Evolutionary conservation across 2,329 filamentous ascomycete genomes (phyloP).

Genomic region (Setomelanomma holmii): DNA sequence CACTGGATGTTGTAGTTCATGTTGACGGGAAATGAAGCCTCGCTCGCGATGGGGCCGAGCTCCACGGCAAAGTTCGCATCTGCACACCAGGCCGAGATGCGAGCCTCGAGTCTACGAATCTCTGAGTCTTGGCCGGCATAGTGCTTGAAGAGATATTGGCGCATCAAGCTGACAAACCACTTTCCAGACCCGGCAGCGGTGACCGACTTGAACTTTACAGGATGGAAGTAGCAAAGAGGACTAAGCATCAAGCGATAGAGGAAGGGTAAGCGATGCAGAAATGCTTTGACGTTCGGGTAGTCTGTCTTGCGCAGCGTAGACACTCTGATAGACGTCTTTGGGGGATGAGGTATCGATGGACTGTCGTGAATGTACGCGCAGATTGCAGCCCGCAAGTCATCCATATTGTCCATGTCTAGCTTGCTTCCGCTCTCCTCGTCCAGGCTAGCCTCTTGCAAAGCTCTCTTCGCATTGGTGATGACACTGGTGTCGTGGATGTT

Average conservation of each 20-base stretch:
- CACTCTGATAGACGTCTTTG: conserved; percentile 56
- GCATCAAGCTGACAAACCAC: conserved; percentile 58
- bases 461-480: conserved; percentile 36
- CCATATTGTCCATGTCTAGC: conserved; percentile 48
- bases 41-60: conserved; percentile 53
- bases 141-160: conserved; percentile 59
- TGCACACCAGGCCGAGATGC: conserved; percentile 58
- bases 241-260: conserved; percentile 57
- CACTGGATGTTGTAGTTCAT: conserved; percentile 57
- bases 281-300: conserved; percentile 50
- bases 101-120: conserved; percentile 54
- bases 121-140: conserved; percentile 54
- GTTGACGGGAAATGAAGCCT: conserved; percentile 58
- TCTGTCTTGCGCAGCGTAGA: conserved; percentile 57
- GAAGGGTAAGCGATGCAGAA: conserved; percentile 60
- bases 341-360: conserved; percentile 60
- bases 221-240: conserved; percentile 61
- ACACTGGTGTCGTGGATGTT: conserved; percentile 40
- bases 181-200: conserved; percentile 59
- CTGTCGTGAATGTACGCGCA: conserved; percentile 57
- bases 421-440: conserved; percentile 36
- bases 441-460: conserved; percentile 30
- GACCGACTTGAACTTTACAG: conserved; percentile 58
- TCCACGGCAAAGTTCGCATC: conserved; percentile 62
- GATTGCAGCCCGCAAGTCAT: conserved; percentile 58